phyloP scores from a whole-genome alignment of 345 rosid genomes.

The Physaria fendleri region DNA sequence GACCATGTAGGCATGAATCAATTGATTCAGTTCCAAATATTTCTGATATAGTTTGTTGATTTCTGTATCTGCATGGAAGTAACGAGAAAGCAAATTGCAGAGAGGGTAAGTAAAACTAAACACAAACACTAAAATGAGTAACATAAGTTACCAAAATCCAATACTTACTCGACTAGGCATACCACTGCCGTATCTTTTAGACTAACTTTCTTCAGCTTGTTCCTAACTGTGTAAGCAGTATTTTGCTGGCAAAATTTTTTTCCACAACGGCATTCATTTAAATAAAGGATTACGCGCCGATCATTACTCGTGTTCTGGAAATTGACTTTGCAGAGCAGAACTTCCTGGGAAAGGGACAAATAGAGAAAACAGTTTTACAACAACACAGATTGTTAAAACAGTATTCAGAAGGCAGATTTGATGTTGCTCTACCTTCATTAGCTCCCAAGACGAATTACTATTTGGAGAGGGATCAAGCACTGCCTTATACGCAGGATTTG shows the following conservation, averaged over 20 bases:
- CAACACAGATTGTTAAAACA: neutral
- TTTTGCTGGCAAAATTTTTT: conserved; percentile 71
- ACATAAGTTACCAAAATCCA: conserved; percentile 1
- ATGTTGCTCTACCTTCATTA: conserved; percentile 68
- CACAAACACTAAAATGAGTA: conserved; percentile 1
- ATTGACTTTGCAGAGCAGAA: conserved; percentile 68
- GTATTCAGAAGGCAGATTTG: neutral
- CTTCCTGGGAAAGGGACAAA: conserved; percentile 54
- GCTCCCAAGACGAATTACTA: conserved; percentile 92
- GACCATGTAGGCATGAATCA: conserved; percentile 65
- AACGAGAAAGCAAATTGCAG: conserved; percentile 8
- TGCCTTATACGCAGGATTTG: conserved; percentile 95
- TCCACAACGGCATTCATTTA: conserved; percentile 71
- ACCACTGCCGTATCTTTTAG: conserved; percentile 61
- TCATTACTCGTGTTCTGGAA: conserved; percentile 66
- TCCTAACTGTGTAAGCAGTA: conserved; percentile 61
- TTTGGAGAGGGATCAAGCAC: conserved; percentile 91
- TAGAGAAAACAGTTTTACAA: conserved; percentile 5
- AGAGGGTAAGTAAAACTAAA: neutral
- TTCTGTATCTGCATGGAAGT: conserved; percentile 49
- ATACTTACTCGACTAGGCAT: conserved; percentile 74
- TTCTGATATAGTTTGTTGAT: conserved; percentile 35
- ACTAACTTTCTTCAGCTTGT: conserved; percentile 67
- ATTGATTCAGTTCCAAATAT: conserved; percentile 38
- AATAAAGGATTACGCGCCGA: conserved; percentile 64